phyloP scores from a whole-genome alignment of 2,329 filamentous ascomycete genomes.

The Truncatella angustata region DNA sequence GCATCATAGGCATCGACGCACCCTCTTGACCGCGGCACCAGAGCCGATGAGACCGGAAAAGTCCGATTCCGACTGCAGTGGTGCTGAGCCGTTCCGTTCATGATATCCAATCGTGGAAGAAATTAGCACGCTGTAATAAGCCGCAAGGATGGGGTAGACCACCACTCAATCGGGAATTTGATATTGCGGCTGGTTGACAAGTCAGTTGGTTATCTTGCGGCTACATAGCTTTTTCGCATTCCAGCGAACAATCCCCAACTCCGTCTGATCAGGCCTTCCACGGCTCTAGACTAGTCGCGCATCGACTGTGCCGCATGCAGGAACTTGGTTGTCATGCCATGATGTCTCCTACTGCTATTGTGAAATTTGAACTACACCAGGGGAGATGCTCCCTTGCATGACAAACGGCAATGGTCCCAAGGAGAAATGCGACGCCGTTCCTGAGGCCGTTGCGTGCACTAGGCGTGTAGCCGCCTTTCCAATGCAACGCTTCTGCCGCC shows the following conservation, averaged over 20 bases:
- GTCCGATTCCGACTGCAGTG: too few species aligned
- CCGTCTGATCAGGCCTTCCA: not conserved
- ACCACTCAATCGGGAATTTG: not conserved
- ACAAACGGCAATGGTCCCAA: too few species aligned
- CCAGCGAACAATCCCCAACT: not conserved
- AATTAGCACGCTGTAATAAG: conserved; percentile 2
- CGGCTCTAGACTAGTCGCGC: not conserved
- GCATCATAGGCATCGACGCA: too few species aligned
- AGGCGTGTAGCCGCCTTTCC: not conserved
- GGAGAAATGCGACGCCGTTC: too few species aligned
- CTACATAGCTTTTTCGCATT: not conserved
- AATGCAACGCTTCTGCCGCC: not conserved
- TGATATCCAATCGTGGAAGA: not conserved
- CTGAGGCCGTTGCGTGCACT: too few species aligned
- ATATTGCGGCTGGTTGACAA: conserved; percentile 1
- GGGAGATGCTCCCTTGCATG: not conserved
- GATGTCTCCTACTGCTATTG: not conserved
- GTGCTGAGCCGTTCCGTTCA: not conserved
- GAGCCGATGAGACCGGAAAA: too few species aligned
- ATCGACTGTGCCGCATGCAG: not conserved
- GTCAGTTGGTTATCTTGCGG: conserved; percentile 5
- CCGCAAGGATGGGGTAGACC: not conserved
- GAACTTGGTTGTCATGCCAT: not conserved
- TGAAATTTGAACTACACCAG: not conserved
- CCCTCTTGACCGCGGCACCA: too few species aligned